Base-by-base conservation (phyloP, 495 filamentous ascomycete genomes). In the Hypoxylon perforatum region DNA sequence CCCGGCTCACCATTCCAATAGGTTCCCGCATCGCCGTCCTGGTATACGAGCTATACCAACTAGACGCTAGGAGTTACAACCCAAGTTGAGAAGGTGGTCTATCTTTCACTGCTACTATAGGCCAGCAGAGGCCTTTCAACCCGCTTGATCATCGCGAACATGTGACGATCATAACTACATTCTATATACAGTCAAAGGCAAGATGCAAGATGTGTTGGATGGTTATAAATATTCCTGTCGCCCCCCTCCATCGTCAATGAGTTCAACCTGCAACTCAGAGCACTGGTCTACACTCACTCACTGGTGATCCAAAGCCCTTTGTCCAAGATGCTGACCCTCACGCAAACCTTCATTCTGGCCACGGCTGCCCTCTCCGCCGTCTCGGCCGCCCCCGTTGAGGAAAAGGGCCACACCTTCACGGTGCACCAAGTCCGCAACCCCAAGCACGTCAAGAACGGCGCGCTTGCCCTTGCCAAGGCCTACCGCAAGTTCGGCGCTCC, bases 401-500 rank as follows among this genome's bases (percentile, higher is more conserved):
- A 49, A 10, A n/a, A 49, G 45, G 19, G 45, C 21, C 45, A 49
- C 44, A 47, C 9, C 45, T 49, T 49, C 45, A 49, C 45, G 8
- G 45, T 49, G 10, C 19, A 17, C 19, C 45, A 49, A n/a, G 45
- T 49, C 10, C 45, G 19, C 21, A 49, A 49, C 19, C 21, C 21
- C 19, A 25, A 77, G 25, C 73, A 76, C 48, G 82, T 82, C 44
- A 60, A 79, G 28, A 65, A 58, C 17, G 75, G 85, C 60, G 85
- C 85, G 8, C 82, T 82, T 1, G 62, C 76, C 21, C 84, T 90
- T 10, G 77, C 80, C 44, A 88, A 81, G 69, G 82, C 85, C 25
- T 87, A 88, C 72, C 68, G 76, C 70, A 90, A 90, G 63, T 90
- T 83, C 67, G 77, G 83, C 61, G 78, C 81, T 11, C 52, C 74